Conservation (phyloP, 2,329 filamentous ascomycete genomes). For the Aspergillus sp. region DNA sequence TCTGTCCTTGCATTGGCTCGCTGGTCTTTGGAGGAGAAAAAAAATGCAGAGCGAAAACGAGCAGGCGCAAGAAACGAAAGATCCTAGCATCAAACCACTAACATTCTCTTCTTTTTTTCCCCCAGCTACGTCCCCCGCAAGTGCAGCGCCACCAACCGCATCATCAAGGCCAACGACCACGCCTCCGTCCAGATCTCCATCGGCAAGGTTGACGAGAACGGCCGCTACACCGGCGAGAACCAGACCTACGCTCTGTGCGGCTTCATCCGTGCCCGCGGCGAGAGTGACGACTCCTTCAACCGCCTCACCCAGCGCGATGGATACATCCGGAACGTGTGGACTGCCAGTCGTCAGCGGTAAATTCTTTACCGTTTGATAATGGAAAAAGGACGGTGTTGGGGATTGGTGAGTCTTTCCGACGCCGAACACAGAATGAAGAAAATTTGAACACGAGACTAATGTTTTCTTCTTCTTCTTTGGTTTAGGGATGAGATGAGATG, state of each 20-base stretch:
- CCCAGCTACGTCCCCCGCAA: conserved; percentile 94
- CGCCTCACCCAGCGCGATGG: conserved; percentile 93
- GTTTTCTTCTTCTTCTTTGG: not conserved
- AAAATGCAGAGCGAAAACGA: not conserved
- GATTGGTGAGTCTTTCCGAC: not conserved
- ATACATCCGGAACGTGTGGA: conserved; percentile 96
- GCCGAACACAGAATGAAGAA: not conserved
- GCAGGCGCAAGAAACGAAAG: not conserved
- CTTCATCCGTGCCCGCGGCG: conserved; percentile 96
- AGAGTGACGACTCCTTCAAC: conserved; percentile 97
- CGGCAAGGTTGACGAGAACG: conserved; percentile 98
- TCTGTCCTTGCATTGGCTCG: not conserved
- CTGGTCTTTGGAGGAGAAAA: not conserved
- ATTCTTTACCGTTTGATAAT: not conserved
- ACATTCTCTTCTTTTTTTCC: conserved; percentile 8
- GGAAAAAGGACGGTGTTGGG: not conserved
- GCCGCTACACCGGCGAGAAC: conserved; percentile 94
- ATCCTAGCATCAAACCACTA: conserved; percentile 14
- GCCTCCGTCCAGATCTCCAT: conserved; percentile 95
- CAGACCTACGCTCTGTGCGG: conserved; percentile 96
- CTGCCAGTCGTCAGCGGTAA: conserved; percentile 61
- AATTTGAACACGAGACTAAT: not conserved
- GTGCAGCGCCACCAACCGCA: conserved; percentile 98
- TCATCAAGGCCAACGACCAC: conserved; percentile 99
- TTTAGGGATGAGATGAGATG: conserved; percentile 8